These are phyloP conservation scores for Populus nigra DNA, from an alignment of 345 rosid species.

Conservation along the genomic window DNA sequence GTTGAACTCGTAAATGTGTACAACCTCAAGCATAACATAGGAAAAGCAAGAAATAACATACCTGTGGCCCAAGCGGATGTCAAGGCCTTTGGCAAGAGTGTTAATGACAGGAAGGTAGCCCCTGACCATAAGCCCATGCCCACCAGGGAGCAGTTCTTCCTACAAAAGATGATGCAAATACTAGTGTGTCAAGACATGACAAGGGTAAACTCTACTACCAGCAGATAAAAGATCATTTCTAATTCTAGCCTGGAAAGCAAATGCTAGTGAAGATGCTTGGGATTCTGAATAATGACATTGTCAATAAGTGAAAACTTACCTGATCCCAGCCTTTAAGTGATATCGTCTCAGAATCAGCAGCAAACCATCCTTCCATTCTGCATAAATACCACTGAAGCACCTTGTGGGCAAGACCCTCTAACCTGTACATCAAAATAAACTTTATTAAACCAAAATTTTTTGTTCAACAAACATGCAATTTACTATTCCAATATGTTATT, in stretches of 20 bases:
- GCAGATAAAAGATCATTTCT: neutral
- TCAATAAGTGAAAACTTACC: slow-evolving; percentile 30
- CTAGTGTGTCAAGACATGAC: neutral
- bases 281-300: neutral
- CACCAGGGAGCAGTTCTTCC: slow-evolving; percentile 94
- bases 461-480: neutral
- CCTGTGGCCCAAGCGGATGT: slow-evolving; percentile 83
- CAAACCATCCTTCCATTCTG: slow-evolving; percentile 99
- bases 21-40: neutral
- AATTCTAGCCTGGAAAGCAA: neutral
- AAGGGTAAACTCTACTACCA: neutral
- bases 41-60: slow-evolving; percentile 6
- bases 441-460: slow-evolving; percentile 9
- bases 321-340: slow-evolving; percentile 88
- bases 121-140: slow-evolving; percentile 97
- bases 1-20: neutral
- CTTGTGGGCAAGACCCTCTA: slow-evolving; percentile 71
- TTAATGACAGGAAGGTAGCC: slow-evolving; percentile 93
- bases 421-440: slow-evolving; percentile 36
- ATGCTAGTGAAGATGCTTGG: neutral
- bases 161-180: slow-evolving; percentile 23
- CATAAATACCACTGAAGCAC: slow-evolving; percentile 97
- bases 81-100: slow-evolving; percentile 92
- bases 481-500: neutral
- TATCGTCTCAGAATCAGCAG: slow-evolving; percentile 94